Percentiles rank a stretch among this genome's conserved stretches.
phyloP scores from a whole-genome alignment of 106 monocot species.

The Narthecium ossifragum region DNA sequence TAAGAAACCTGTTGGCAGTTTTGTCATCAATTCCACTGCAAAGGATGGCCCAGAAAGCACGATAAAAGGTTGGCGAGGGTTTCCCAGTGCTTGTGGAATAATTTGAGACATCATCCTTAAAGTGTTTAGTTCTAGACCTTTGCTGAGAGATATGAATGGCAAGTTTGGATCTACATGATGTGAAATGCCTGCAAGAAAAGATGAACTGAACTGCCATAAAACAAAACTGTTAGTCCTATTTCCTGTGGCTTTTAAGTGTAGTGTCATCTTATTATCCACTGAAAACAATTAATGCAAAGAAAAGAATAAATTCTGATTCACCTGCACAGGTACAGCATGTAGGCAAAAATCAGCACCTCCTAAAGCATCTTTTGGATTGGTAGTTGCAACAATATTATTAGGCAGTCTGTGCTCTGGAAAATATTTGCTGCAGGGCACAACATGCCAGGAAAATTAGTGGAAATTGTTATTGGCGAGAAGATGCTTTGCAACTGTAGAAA shows the following conservation, averaged over 20 bases:
- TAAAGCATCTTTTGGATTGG: constrained; percentile 63
- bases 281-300: neutral
- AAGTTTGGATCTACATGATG: constrained; percentile 77
- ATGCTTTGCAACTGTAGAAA: no score
- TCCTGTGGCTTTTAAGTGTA: no score
- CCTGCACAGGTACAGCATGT: constrained; percentile 98
- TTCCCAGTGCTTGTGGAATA: constrained; percentile 74
- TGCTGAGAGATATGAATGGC: constrained; percentile 95
- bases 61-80: constrained; percentile 80
- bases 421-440: constrained; percentile 55
- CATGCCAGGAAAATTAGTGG: no score
- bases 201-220: constrained; percentile 90
- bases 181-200: constrained; percentile 84
- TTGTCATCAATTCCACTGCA: constrained; percentile 84
- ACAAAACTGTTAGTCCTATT: no score
- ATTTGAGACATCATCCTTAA: constrained; percentile 93
- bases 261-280: no score
- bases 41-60: constrained; percentile 92
- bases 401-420: constrained; percentile 74
- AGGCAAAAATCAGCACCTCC: constrained; percentile 88
- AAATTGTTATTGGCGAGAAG: no score
- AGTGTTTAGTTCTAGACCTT: constrained; percentile 91
- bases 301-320: constrained; percentile 19
- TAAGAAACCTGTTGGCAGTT: constrained; percentile 82
- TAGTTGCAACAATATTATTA: constrained; percentile 81